Evolutionary conservation across 345 rosid genomes (phyloP), one percentile per base, ranked within the genome.

Genomic region (Arabis alpina): DNA sequence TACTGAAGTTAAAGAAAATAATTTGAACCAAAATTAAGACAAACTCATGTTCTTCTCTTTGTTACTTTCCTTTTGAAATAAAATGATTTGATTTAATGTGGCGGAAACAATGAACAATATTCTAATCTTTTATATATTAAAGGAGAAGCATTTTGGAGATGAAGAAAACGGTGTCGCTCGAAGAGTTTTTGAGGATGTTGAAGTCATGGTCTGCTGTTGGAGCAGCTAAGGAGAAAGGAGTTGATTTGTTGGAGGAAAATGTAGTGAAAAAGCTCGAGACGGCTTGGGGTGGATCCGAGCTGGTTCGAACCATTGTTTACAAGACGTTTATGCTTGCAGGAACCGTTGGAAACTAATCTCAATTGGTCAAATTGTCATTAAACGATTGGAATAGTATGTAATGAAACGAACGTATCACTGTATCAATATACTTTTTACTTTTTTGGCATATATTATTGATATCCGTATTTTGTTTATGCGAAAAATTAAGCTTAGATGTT

Each of bases 291-390:
- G 87, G 90, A 4, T 8, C 76, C 9, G 19, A 54, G n/a, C 54
- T 76, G 77, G 84, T 83, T 4, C 74, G 86, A 63, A 58, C 80
- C 27, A 54, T 85, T 0, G 72, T 24, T 3, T 80, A 64, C 64
- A 87, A 88, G 81, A 80, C 83, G 28, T 87, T 81, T 56, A 80
- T 88, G 92, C 86, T 84, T 12, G 88, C 81, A 0, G 92, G 97
- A 15, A 81, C 75, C 40, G 82, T 79, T 8, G 76, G 66, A 63
- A 57, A 23, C 19, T 76, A 54, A 32, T 54, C 2, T 12, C 23
- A 16, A 24, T 15, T 0, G 47, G 12, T 55, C 24, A 44, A 16
- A 13, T 47, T 10, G 28, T 47, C 12, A 54, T 2, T 2, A 55
- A 56, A 58, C 24, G 1, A 36, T 64, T 62, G 27, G 36, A 6